Evolutionary conservation across 176 grass and related monocot genomes (phyloP).

Genomic region (Dendrocalamus sinicus): DNA sequence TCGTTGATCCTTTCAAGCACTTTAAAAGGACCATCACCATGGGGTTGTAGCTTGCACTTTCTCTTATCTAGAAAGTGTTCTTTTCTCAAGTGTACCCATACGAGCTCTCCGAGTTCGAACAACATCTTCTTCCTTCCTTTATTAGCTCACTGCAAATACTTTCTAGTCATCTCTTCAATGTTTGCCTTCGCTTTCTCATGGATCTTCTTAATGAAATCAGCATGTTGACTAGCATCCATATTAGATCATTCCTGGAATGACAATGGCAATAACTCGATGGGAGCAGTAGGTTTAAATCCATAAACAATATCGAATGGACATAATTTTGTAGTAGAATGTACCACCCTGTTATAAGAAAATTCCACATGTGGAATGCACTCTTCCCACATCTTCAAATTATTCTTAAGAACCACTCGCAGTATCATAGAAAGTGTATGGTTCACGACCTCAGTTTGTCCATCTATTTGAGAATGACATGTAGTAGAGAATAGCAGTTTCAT

Average conservation of each 20-base stretch:
- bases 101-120: background rate
- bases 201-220: background rate
- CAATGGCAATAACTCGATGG: background rate
- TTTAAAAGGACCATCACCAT: background rate
- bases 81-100: background rate
- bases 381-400: background rate
- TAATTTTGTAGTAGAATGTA: background rate
- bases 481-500: too few species aligned
- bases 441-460: background rate
- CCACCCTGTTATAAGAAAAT: too few species aligned
- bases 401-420: background rate
- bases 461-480: too few species aligned
- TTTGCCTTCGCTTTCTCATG: background rate
- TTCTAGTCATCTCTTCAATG: background rate
- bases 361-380: too few species aligned
- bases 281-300: background rate
- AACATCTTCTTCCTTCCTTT: too few species aligned
- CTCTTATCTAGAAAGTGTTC: rapidly evolving
- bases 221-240: background rate
- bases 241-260: background rate
- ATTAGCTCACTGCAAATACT: background rate
- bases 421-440: background rate
- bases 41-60: background rate
- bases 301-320: background rate
- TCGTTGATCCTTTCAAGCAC: background rate